Evolutionary conservation across 2,329 filamentous ascomycete species (phyloP), one percentile per base, ranked within the genome.

Genomic region (Thelonectria blattea): DNA sequence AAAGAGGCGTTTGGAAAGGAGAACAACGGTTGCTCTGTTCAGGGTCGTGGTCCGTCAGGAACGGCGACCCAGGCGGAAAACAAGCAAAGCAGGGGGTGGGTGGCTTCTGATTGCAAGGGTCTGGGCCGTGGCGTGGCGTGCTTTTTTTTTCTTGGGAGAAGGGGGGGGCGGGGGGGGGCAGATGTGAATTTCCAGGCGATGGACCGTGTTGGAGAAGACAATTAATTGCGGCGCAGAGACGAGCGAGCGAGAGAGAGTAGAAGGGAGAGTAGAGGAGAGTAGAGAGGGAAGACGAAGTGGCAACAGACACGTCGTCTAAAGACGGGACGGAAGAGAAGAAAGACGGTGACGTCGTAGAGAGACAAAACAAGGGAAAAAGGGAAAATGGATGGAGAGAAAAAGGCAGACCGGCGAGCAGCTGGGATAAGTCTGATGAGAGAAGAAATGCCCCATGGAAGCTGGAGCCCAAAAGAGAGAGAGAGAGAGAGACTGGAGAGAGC

Each of bases 81-180:
- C 67, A 63, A 69, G 56, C 68, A 64, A 60, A 69, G 61, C 66
- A 62, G 66, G 60, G 65, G 67, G 67, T 62, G 57, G 56, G 67
- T 68, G 66, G 66, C 64, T 68, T 51, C 64, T 64, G 61, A 67
- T 68, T 65, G 65, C 67, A 69, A 65, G 67, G 67, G 65, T 69
- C 18, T 47, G 41, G 58, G 55, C 41, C 56, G 51, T 63, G 65
- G 65, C 67, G 67, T 69, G 65, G 67, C 63, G 67, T 69, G 67
- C 65, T 69, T 68, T 67, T 60, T 54, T 34, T 30, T 30, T 30
- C 2, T 9, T 30, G 27, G 27, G 27, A 30, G n/a, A n/a, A n/a
- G 27, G 27, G 27, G 27, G 27, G 27, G 8, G 27, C 5, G 5
- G 5, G 27, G 27, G 27, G 8, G 27, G 27, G n/a, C n/a, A 30